Evolutionary conservation across 441 rosid species (phyloP).

Genomic region (Gossypium trilobum): DNA sequence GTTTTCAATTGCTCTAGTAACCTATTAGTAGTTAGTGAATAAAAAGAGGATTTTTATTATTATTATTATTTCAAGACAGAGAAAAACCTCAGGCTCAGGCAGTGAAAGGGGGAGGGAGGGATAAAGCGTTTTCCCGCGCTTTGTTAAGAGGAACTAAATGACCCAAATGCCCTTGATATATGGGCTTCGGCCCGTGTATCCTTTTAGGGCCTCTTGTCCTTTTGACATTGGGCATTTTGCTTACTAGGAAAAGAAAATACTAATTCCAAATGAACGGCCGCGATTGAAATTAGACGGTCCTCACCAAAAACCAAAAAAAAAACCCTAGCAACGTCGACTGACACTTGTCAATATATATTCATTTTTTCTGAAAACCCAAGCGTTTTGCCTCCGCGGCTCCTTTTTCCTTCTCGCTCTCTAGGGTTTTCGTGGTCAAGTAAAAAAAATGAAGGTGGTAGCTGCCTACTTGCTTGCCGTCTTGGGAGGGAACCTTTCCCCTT

Average conservation of each 20-base stretch:
- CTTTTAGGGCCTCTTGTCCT: not conserved
- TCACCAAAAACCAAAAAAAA: not conserved
- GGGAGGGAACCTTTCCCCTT: constrained; percentile 67
- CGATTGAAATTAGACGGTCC: not conserved
- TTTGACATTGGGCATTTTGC: not conserved
- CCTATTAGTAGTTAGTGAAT: not conserved
- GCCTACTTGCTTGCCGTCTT: constrained; percentile 74
- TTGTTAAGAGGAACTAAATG: not conserved
- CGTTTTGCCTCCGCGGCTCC: not conserved
- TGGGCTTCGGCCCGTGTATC: not conserved
- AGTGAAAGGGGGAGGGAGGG: not conserved
- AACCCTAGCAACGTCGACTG: not conserved
- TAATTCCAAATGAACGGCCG: not conserved
- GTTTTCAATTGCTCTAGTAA: not conserved
- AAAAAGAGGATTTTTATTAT: not conserved
- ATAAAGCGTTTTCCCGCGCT: constrained; percentile 10
- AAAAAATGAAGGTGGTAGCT: constrained; percentile 29
- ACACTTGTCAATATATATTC: not conserved
- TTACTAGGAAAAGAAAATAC: not conserved
- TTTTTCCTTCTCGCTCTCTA: not conserved
- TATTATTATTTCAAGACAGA: not conserved
- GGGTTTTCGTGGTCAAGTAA: not conserved
- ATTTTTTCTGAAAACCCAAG: not conserved
- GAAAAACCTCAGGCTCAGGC: not conserved
- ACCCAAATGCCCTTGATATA: not conserved